Base-by-base conservation (phyloP, 148 eudicot genomes). In the Polygonum aviculare region DNA sequence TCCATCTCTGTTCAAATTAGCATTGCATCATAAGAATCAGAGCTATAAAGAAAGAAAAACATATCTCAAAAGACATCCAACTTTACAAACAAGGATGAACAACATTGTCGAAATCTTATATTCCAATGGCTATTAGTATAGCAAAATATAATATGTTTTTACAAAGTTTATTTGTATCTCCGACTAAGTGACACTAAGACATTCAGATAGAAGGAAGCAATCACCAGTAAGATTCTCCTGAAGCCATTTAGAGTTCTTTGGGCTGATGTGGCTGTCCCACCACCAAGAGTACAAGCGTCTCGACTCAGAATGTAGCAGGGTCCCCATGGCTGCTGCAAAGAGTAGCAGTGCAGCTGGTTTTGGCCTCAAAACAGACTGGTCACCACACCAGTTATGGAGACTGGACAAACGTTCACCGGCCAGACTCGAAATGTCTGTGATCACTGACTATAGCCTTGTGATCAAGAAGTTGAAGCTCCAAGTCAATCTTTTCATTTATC, bases 231-330 rank as follows among this genome's bases (percentile, higher is more conserved):
- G 90, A 85, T 88, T 90, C 3, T 90, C 87, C 81, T 86, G 88
- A 73, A 90, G 92, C 91, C 92, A 88, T 81, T 88, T 88, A 57
- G 92, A 90, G 75, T 87, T 88, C 84, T 85, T 88, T n/a, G 91
- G 91, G 76, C 87, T 87, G 72, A 82, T 84, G 80, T 90, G 91
- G 83, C 92, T 88, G 74, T 90, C 94, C 91, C 92, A 88, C 91
- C 94, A 90, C 94, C 91, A 90, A 3, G 92, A 90, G 76, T 84
- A 90, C 79, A 84, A 70, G 51, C 90, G 89, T 70, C 87, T 85
- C 2, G 92, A 86, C 16, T 88, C 92, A 0, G 92, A 88, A 55
- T 87, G 80, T 47, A 80, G 76, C 77, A 88, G 49, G 51, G 84
- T 80, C 50, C 84, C 83, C 93, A 89, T 89, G 70, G 60, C 80